Conservation (phyloP, 192 early-diverging fungal genomes). For the Backusella macrospora region DNA sequence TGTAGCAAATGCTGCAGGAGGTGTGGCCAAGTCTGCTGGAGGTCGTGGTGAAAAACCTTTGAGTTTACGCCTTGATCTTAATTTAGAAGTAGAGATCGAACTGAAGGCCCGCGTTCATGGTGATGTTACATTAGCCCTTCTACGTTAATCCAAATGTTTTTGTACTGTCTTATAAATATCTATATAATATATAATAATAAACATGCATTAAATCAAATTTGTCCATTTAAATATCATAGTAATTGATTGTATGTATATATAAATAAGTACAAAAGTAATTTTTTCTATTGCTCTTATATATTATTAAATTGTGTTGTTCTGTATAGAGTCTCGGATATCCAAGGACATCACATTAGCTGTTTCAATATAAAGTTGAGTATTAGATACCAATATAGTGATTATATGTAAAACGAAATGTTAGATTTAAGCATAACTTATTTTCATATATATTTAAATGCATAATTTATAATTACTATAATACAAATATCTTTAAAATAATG, state of each 20-base stretch:
- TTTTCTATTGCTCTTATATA: no score
- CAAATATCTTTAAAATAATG: no score
- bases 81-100: conserved; percentile 28
- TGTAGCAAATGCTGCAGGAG: conserved; percentile 16
- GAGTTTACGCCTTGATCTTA: conserved; percentile 25
- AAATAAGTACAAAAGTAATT: no score
- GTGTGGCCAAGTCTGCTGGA: conserved; percentile 11
- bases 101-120: conserved; percentile 29
- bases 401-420: no score
- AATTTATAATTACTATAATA: no score
- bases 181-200: conserved; percentile 1
- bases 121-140: conserved; percentile 32
- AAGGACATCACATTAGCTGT: no score
- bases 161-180: neutral
- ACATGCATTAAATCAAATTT: neutral
- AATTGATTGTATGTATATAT: neutral
- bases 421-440: no score
- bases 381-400: no score
- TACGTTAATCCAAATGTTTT: conserved; percentile 13
- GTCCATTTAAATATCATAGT: neutral
- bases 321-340: no score
- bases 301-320: no score
- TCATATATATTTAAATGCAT: no score
- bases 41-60: neutral
- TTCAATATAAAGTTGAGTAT: no score